Base-by-base conservation (phyloP, 2,329 filamentous ascomycete genomes). In the Colletotrichum karsti region DNA sequence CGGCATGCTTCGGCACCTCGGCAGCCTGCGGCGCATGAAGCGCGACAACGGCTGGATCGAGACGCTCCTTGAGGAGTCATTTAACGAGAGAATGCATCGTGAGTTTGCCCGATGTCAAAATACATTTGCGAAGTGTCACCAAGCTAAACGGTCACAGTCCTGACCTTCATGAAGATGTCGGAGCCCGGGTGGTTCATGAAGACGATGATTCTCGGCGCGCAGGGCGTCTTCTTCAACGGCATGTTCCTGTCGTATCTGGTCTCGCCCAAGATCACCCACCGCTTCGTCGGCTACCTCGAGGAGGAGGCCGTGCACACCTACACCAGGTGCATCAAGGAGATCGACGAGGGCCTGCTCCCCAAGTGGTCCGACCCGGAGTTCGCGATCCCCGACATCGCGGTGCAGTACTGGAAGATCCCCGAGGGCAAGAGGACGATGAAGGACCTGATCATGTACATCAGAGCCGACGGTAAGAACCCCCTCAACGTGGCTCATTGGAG, bases 231-330 rank as follows among this genome's bases (percentile, higher is more conserved):
- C 85, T 98, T 97, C 88, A 99, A 99, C 81, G 88, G 90, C 71
- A 89, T 98, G 78, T 98, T 99, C 85, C 68, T 97, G 70, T 87
- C 92, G 51, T 98, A 98, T 81, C 90, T 99, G 35, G 76, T 97
- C 68, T 94, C 92, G 1, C 95, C 96, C 7, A 90, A 91, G 69
- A 95, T 93, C 70, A 95, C 93, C 75, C 96, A 99, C 80, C 92
- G 96, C 48, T 98, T 99, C 79, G 95, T 98, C 59, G 96, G 95
- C 2, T 98, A 98, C 74, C 89, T 99, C 12, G 96, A 99, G 80
- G 96, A 99, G 79, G 96, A 99, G 80, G 96, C 96, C 8, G 95
- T 98, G 2, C 88, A 97, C 76, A 99, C 96, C 0, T 99, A 99
- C 83, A 96, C 94, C 1, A 90, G 94, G 55, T 93, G 94, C 69